These are phyloP conservation scores for Cytospora leucostoma DNA, from an alignment of 2,329 filamentous ascomycete species.

Conservation along the genomic window DNA sequence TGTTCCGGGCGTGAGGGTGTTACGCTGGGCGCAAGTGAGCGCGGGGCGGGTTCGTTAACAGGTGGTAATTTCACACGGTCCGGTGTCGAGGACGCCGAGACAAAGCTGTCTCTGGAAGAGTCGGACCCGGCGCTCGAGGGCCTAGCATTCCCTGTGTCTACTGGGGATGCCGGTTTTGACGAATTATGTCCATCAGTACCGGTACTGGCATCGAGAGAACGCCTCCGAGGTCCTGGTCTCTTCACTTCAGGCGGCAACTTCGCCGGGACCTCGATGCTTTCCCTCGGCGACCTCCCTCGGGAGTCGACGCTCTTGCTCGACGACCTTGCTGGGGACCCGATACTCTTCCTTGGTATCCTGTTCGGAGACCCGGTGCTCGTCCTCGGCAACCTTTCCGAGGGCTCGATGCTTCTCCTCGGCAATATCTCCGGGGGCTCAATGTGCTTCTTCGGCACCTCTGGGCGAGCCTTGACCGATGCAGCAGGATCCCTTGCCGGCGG, in stretches of 20 bases:
- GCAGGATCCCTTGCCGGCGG: slow-evolving; percentile 2
- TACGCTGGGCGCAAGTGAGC: slow-evolving; percentile 28
- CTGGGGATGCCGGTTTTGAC: neutral
- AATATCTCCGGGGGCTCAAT: neutral
- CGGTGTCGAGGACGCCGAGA: slow-evolving; percentile 38
- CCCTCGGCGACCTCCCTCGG: neutral
- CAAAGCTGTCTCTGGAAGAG: slow-evolving; percentile 51
- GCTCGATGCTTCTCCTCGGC: neutral
- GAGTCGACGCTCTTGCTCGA: too few species aligned
- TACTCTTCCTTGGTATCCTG: too few species aligned
- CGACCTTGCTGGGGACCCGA: too few species aligned
- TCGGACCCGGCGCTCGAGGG: slow-evolving; percentile 35
- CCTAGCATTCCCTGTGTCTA: slow-evolving; percentile 6
- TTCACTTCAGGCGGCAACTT: neutral
- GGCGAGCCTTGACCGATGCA: slow-evolving; percentile 7
- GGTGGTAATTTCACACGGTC: slow-evolving; percentile 20
- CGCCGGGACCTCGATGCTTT: neutral
- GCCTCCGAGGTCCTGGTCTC: neutral
- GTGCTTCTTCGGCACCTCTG: slow-evolving; percentile 4
- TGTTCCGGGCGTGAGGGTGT: slow-evolving; percentile 26
- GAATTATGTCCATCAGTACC: slow-evolving; percentile 23
- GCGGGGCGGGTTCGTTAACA: slow-evolving; percentile 9
- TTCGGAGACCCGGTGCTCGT: too few species aligned
- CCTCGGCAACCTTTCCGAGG: neutral
- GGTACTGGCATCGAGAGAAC: neutral